These are phyloP conservation scores for Aspergillus sp. DNA, from an alignment of 2,329 filamentous ascomycete genomes.

Conservation along the genomic window DNA sequence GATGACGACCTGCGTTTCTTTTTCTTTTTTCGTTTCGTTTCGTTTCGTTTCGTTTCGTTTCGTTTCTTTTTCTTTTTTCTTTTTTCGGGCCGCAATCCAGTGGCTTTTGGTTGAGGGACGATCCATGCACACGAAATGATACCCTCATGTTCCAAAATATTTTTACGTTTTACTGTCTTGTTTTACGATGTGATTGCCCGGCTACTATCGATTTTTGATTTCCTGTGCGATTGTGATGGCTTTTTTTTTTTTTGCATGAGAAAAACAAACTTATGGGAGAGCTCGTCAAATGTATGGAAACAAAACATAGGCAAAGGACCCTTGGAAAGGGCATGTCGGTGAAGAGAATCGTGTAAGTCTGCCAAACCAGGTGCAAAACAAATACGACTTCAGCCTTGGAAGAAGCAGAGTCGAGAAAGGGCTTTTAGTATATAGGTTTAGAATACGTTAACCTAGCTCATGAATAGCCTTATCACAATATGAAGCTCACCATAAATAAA, in stretches of 20 bases:
- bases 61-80: constrained; percentile 12
- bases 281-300: neutral
- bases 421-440: constrained; percentile 1
- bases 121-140: constrained; percentile 30
- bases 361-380: neutral
- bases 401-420: neutral
- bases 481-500: neutral
- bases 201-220: neutral
- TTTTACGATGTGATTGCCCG: neutral
- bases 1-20: constrained; percentile 2
- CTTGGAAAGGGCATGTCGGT: neutral
- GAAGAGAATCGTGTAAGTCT: neutral
- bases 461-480: neutral
- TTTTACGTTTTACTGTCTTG: constrained; percentile 12
- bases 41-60: too few relatives aligned
- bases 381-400: constrained; percentile 1
- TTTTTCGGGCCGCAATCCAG: constrained; percentile 13
- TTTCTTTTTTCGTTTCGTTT: neutral
- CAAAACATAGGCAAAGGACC: neutral
- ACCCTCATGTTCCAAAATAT: constrained; percentile 26
- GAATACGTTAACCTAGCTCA: constrained; percentile 10
- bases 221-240: neutral
- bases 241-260: neutral
- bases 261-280: neutral
- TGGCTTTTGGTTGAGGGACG: constrained; percentile 16